These are phyloP conservation scores for Tetrapisispora pingtungensis DNA, from an alignment of 805 yeast genomes.

Conservation along the genomic window DNA sequence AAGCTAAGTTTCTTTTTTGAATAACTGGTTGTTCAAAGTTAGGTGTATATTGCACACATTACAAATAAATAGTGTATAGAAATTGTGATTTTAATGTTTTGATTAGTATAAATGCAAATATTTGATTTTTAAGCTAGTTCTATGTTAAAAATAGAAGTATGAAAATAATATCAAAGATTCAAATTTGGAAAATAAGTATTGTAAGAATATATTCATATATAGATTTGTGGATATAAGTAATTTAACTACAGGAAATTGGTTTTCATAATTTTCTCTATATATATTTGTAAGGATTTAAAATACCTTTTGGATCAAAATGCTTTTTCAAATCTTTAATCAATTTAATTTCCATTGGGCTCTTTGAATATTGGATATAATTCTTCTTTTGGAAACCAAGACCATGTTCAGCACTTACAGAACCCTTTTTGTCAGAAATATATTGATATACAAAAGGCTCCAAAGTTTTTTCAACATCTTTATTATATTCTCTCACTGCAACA, in stretches of 20 bases:
- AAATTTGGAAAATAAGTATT: no score
- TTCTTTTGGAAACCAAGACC: conserved; percentile 97
- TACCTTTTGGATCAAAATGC: conserved; percentile 84
- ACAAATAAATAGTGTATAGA: no score
- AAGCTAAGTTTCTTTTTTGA: conserved; percentile 2
- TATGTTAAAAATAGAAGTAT: no score
- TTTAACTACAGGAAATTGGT: not conserved
- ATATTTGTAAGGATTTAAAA: conserved; percentile 92
- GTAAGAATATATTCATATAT: not conserved
- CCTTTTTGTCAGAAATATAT: conserved; percentile 60
- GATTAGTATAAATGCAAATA: no score
- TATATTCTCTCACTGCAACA: conserved; percentile 79
- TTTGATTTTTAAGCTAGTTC: no score
- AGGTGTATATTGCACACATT: no score
- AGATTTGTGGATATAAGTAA: not conserved
- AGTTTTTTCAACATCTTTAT: conserved; percentile 63
- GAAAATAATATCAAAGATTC: no score
- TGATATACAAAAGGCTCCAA: conserved; percentile 94
- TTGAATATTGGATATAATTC: conserved; percentile 77
- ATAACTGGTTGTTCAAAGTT: no score
- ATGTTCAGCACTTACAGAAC: conserved; percentile 95
- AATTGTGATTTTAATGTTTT: no score
- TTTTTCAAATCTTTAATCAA: conserved; percentile 70
- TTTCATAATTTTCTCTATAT: conserved; percentile 31
- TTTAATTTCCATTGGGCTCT: conserved; percentile 56